A percentile compares a stretch with the other conserved stretches of the same genome.
Conservation (phyloP, 345 rosid genomes). For the Rubroshorea leprosula region DNA sequence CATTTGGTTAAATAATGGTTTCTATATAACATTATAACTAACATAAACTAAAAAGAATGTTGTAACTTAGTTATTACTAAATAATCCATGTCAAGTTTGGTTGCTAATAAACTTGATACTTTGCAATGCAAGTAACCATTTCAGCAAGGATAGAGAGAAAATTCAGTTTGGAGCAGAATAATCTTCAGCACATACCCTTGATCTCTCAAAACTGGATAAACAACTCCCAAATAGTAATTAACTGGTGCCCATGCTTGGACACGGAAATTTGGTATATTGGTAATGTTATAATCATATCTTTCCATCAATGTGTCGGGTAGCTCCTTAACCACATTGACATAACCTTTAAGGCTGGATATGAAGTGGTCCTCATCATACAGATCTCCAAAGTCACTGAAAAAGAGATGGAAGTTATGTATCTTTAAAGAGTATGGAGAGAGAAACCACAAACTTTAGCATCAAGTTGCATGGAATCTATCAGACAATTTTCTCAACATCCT, state of each 20-base stretch:
- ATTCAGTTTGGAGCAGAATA: neutral
- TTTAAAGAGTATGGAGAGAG: neutral
- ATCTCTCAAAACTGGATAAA: slow-evolving; percentile 59
- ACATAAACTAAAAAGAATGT: neutral
- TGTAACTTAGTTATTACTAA: neutral
- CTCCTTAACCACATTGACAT: slow-evolving; percentile 65
- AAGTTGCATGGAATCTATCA: neutral
- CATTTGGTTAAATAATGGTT: slow-evolving; percentile 1
- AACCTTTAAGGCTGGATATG: slow-evolving; percentile 56
- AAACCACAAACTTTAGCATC: neutral
- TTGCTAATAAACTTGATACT: slow-evolving; percentile 1
- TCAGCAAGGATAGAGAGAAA: neutral
- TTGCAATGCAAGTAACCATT: neutral
- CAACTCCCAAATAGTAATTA: slow-evolving; percentile 55
- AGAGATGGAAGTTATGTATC: slow-evolving; percentile 8
- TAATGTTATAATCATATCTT: slow-evolving; percentile 47
- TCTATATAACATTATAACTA: neutral
- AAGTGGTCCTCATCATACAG: slow-evolving; percentile 82
- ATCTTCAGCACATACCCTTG: slow-evolving; percentile 48
- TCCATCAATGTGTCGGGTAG: slow-evolving; percentile 64
- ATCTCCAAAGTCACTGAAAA: slow-evolving; percentile 69
- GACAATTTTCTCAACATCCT: slow-evolving; percentile 6
- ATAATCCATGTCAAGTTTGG: slow-evolving; percentile 1
- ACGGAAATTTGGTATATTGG: slow-evolving; percentile 56
- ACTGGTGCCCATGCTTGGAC: slow-evolving; percentile 81